Evolutionary conservation across 768 basidiomycete genomes (phyloP).

Genomic region (Pisolithus tinctorius): DNA sequence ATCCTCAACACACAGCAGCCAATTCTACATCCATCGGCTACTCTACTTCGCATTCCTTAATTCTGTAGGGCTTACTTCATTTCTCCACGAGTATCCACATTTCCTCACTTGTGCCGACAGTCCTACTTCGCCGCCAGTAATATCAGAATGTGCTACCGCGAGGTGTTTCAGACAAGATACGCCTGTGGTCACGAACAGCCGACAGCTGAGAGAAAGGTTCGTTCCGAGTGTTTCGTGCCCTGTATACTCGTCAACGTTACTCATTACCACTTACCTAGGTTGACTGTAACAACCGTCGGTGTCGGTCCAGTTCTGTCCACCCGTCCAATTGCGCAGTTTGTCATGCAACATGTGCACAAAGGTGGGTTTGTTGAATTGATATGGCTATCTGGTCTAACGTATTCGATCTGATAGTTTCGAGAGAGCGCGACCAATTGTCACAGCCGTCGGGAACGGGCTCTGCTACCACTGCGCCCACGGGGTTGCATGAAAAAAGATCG

Average conservation of each 20-base stretch:
- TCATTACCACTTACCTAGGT: constrained; percentile 23
- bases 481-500: constrained; percentile 3
- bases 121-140: not conserved
- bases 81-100: not conserved
- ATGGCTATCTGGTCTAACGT: constrained; percentile 7
- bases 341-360: constrained; percentile 33
- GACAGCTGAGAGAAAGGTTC: constrained; percentile 24
- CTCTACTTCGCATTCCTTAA: constrained; percentile 5
- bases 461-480: constrained; percentile 19
- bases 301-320: constrained; percentile 39
- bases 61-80: constrained; percentile 9
- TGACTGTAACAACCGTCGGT: constrained; percentile 34
- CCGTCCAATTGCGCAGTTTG: constrained; percentile 29
- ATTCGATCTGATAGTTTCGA: constrained; percentile 16
- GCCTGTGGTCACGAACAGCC: constrained; percentile 34
- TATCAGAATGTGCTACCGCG: constrained; percentile 38
- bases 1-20: constrained; percentile 9
- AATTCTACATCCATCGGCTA: constrained; percentile 5
- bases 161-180: constrained; percentile 30
- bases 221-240: constrained; percentile 18
- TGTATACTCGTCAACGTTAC: constrained; percentile 11
- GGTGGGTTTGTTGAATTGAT: constrained; percentile 21
- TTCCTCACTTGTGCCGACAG: constrained; percentile 8
- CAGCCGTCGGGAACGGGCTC: constrained; percentile 9
- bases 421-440: constrained; percentile 14